Percentiles rank a stretch among this genome's conserved stretches.
phyloP scores from a whole-genome alignment of 164 flowering plant genomes.

The Umbellularia californica region DNA sequence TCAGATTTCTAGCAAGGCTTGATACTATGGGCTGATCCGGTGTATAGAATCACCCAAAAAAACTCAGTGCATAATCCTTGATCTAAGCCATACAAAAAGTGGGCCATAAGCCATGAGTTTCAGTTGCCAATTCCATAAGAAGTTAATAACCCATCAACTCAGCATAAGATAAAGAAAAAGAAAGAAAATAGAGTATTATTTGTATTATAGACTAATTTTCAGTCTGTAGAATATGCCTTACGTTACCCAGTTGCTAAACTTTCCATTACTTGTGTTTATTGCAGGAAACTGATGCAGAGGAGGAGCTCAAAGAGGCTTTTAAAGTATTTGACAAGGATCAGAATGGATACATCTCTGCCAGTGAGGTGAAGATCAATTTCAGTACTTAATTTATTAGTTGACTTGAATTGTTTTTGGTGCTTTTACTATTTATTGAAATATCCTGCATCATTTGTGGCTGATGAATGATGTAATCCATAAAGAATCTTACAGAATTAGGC shows the following conservation, averaged over 20 bases:
- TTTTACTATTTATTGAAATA: neutral
- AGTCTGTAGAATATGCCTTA: neutral
- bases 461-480: too few species aligned
- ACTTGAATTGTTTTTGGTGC: neutral
- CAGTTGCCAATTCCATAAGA: neutral
- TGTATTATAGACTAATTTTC: neutral
- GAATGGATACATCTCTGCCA: slow-evolving; percentile 71
- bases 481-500: neutral
- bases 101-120: neutral
- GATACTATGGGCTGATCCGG: neutral
- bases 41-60: too few species aligned
- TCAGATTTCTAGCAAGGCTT: neutral
- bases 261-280: neutral
- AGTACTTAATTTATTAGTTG: neutral
- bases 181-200: neutral
- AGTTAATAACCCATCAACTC: too few species aligned
- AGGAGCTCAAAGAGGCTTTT: slow-evolving; percentile 79
- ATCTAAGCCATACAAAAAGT: neutral
- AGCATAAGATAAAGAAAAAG: too few species aligned
- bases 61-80: neutral
- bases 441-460: neutral
- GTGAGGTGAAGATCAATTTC: slow-evolving; percentile 40
- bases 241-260: neutral
- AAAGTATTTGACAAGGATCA: slow-evolving; percentile 85
- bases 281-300: slow-evolving; percentile 72